A percentile compares a stretch with the other conserved stretches of the same genome.
phyloP scores from a whole-genome alignment of 2,329 filamentous ascomycete genomes.

The Colletotrichum plurivorum region DNA sequence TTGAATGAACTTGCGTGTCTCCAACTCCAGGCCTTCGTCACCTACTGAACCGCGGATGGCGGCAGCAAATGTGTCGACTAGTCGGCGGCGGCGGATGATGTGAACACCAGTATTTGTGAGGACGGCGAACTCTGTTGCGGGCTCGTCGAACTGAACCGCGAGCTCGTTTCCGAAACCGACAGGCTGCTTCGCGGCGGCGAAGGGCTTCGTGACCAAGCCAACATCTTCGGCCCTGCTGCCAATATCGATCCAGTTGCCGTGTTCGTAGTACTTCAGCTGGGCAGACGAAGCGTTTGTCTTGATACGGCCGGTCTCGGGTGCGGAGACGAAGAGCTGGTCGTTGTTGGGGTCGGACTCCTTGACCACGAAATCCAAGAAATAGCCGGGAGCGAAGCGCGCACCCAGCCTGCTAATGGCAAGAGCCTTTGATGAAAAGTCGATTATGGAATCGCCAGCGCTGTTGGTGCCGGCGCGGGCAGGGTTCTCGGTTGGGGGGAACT shows the following conservation, averaged over 20 bases:
- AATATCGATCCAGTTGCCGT: slow-evolving; percentile 84
- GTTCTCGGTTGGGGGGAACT: slow-evolving; percentile 80
- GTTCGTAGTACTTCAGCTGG: slow-evolving; percentile 79
- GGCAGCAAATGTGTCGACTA: slow-evolving; percentile 93
- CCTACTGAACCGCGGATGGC: slow-evolving; percentile 81
- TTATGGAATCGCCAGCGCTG: slow-evolving; percentile 52
- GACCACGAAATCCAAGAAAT: slow-evolving; percentile 87
- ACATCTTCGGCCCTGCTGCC: slow-evolving; percentile 82
- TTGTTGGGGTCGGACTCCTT: slow-evolving; percentile 70
- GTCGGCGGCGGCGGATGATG: slow-evolving; percentile 83
- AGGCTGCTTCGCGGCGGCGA: slow-evolving; percentile 76
- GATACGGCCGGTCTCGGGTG: slow-evolving; percentile 91
- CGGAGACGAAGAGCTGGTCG: slow-evolving; percentile 85
- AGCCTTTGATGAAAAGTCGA: slow-evolving; percentile 64
- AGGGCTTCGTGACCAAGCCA: slow-evolving; percentile 81
- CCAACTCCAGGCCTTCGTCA: slow-evolving; percentile 84
- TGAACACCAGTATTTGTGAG: slow-evolving; percentile 94
- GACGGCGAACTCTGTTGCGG: slow-evolving; percentile 87
- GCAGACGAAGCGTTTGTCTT: slow-evolving; percentile 68
- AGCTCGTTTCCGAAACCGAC: slow-evolving; percentile 94
- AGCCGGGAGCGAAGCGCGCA: slow-evolving; percentile 84
- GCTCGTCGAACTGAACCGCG: slow-evolving; percentile 93
- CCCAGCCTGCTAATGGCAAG: slow-evolving; percentile 67
- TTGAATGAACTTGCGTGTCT: slow-evolving; percentile 86
- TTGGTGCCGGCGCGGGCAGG: slow-evolving; percentile 47